phyloP scores from a whole-genome alignment of 2,329 filamentous ascomycete species.

The Chaetomium strumarium region DNA sequence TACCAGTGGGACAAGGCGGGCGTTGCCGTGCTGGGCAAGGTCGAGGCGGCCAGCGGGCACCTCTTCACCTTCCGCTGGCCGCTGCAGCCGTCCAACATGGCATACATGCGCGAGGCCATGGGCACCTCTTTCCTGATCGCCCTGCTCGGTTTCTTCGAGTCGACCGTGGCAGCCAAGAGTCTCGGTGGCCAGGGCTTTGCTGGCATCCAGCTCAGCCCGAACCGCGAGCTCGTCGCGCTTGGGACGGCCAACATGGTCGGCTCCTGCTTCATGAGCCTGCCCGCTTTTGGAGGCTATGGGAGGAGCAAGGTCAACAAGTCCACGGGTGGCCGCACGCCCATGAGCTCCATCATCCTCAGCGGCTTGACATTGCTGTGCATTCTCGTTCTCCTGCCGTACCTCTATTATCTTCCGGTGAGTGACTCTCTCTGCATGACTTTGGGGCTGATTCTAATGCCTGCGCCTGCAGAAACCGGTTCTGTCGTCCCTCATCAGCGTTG shows the following conservation, averaged over 20 bases:
- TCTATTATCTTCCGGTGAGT: conserved; percentile 89
- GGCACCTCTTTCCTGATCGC: conserved; percentile 90
- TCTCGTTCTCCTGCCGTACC: conserved; percentile 77
- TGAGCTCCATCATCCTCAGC: conserved; percentile 85
- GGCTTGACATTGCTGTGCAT: conserved; percentile 77
- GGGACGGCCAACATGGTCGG: conserved; percentile 88
- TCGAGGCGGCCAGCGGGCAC: conserved; percentile 67
- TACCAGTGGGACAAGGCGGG: conserved; percentile 75
- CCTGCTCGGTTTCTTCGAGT: conserved; percentile 96
- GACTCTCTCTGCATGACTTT: conserved; percentile 2
- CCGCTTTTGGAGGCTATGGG: conserved; percentile 93
- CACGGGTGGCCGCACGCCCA: conserved; percentile 86
- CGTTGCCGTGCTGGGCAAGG: conserved; percentile 75
- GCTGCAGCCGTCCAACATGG: conserved; percentile 68
- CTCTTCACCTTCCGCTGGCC: conserved; percentile 81
- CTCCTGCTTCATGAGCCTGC: conserved; percentile 85
- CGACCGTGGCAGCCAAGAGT: conserved; percentile 90
- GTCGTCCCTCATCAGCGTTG: conserved; percentile 89
- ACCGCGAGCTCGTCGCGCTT: conserved; percentile 86
- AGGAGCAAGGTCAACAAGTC: conserved; percentile 91
- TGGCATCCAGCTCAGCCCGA: conserved; percentile 78
- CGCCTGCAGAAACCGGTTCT: conserved; percentile 74
- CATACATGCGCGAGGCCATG: conserved; percentile 78
- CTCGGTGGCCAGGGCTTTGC: conserved; percentile 69
- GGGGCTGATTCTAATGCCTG: neutral